These are phyloP conservation scores for Aspergillus quadricinctus DNA, from an alignment of 2,329 filamentous ascomycete genomes.

Conservation along the genomic window DNA sequence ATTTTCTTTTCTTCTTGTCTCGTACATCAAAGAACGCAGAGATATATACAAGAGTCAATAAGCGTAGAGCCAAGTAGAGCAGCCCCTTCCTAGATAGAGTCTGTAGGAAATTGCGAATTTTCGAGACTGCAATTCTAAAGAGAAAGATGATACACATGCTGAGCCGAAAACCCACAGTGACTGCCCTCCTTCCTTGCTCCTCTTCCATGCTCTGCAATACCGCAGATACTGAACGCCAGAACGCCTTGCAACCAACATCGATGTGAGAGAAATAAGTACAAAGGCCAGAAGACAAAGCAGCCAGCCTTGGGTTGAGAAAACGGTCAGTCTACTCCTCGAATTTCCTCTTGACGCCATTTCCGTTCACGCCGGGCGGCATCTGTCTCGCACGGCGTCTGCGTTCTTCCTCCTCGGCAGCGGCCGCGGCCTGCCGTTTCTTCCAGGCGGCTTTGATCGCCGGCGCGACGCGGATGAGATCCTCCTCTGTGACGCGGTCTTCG, in stretches of 20 bases:
- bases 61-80: not conserved
- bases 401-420: conserved; percentile 21
- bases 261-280: not conserved
- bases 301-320: too few species aligned
- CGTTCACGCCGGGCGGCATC: conserved; percentile 25
- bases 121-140: not conserved
- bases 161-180: not conserved
- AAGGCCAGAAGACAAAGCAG: conserved; percentile 1
- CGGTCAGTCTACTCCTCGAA: conserved; percentile 36
- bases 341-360: conserved; percentile 39
- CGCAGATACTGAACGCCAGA: conserved; percentile 10
- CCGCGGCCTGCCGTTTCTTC: conserved; percentile 59
- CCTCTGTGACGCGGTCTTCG: conserved; percentile 73
- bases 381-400: conserved; percentile 23
- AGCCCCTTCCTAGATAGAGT: not conserved
- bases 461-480: conserved; percentile 69
- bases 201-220: not conserved
- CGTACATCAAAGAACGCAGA: not conserved
- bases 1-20: conserved; percentile 12
- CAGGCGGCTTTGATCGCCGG: conserved; percentile 72
- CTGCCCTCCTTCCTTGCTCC: not conserved
- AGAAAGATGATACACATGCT: not conserved
- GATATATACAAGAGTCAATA: not conserved
- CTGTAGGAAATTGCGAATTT: not conserved
- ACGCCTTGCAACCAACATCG: conserved; percentile 15